phyloP scores from a whole-genome alignment of 1,284 basidiomycete species.

The Ganoderma lingzhi region DNA sequence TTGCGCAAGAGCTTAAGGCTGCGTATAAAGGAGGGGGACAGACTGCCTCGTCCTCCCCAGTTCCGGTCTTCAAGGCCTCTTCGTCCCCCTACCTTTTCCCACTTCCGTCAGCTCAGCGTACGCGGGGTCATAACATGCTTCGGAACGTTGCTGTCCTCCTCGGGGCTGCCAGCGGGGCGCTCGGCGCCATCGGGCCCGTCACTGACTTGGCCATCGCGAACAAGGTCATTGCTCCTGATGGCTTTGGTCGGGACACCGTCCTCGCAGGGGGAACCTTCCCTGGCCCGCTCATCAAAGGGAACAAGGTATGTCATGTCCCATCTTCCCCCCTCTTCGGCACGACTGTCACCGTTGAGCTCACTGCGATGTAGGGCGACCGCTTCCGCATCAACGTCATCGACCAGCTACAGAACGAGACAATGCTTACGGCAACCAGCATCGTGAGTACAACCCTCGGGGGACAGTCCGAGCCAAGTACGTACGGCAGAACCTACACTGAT shows the following conservation, averaged over 20 bases:
- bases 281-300: conserved; percentile 34
- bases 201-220: conserved; percentile 31
- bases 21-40: neutral
- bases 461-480: too few relatives aligned
- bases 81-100: neutral
- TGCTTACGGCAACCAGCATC: conserved; percentile 44
- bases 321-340: too few relatives aligned
- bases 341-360: too few relatives aligned
- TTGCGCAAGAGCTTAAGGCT: neutral
- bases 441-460: conserved; percentile 30
- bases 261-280: conserved; percentile 36
- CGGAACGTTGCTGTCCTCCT: neutral
- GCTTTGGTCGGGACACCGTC: conserved; percentile 29
- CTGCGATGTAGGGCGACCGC: too few relatives aligned
- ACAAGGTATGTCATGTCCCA: conserved; percentile 35
- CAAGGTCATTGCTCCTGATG: conserved; percentile 32
- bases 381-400: conserved; percentile 46
- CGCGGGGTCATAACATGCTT: neutral
- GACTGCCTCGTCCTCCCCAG: neutral
- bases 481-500: neutral
- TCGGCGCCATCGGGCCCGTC: conserved; percentile 26
- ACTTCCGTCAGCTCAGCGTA: conserved; percentile 8
- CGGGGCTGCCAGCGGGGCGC: neutral
- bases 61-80: neutral
- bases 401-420: conserved; percentile 41